Evolutionary conservation across 345 rosid genomes (phyloP), one percentile per base, ranked within the genome.

Genomic region (Cardamine chenopodiifolia): DNA sequence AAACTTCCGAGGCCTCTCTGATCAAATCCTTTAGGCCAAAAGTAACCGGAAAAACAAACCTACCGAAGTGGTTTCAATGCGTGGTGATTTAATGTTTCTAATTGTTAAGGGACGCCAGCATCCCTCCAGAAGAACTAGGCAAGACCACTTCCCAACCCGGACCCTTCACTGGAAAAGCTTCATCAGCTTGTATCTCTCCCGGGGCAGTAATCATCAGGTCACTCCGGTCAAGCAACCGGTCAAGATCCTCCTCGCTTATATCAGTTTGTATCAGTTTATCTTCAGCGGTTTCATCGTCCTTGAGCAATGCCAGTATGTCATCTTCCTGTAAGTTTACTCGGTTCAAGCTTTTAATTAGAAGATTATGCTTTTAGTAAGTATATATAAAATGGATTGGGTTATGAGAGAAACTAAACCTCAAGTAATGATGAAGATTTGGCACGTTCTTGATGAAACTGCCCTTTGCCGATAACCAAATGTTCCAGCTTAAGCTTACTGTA

Each of bases 91-190:
- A 7, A 35, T 52, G 26, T 22, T 22, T 14, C 70, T 77, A 94
- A 76, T 93, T 85, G 78, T 83, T 87, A 66, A 94, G 90, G 7
- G 97, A 86, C 1, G 98, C 87, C 4, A 94, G 90, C 87, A 91
- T 70, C 59, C 97, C 92, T 48, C 96, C 93, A 7, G 82, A 67
- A 12, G 89, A 82, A 12, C 83, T 83, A 8, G 96, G 90, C 58
- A 86, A n/a, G 19, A 94, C 97, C 75, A 89, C 97, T 86, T 94
- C 98, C 98, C 97, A 94, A 35, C 97, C 98, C 9, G 98, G 97
- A 23, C 99, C 99, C 67, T 87, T 87, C 62, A 85, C 84, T 4
- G 97, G 96, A 47, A 81, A 40, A 7, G 78, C 66, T 42, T 70
- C 70, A 57, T 12, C 53, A 4, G 82, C 68, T 15, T 67, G 64